phyloP scores from a whole-genome alignment of 73 alveolate species.

The Tetrahymena borealis region DNA sequence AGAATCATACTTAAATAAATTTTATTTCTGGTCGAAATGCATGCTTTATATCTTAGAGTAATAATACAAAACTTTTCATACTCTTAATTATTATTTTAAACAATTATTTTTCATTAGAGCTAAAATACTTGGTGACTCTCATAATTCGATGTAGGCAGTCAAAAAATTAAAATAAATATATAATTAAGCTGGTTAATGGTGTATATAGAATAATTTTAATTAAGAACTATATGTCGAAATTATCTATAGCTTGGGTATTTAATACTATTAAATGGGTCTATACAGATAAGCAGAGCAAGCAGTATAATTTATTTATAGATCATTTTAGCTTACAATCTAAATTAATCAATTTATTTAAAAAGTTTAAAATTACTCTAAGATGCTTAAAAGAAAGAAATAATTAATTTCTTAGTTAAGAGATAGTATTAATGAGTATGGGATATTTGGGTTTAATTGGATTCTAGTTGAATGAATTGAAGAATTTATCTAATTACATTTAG shows the following conservation, averaged over 20 bases:
- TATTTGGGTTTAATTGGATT: neutral
- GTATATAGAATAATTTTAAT: neutral
- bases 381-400: neutral
- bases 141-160: neutral
- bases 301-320: neutral
- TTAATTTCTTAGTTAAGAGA: neutral
- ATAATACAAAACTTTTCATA: neutral
- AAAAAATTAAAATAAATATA: neutral
- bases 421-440: neutral
- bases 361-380: neutral
- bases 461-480: neutral
- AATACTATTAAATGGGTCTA: neutral
- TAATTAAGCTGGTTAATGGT: neutral
- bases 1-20: neutral
- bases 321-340: too few species aligned
- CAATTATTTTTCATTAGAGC: neutral
- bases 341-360: neutral
- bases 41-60: neutral
- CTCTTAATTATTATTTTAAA: neutral
- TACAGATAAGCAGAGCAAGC: neutral
- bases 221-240: neutral
- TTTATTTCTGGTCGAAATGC: neutral
- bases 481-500: neutral
- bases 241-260: neutral
- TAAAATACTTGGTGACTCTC: neutral